Conservation (phyloP, 176 grass and related monocot species). For the Juncus effusus region DNA sequence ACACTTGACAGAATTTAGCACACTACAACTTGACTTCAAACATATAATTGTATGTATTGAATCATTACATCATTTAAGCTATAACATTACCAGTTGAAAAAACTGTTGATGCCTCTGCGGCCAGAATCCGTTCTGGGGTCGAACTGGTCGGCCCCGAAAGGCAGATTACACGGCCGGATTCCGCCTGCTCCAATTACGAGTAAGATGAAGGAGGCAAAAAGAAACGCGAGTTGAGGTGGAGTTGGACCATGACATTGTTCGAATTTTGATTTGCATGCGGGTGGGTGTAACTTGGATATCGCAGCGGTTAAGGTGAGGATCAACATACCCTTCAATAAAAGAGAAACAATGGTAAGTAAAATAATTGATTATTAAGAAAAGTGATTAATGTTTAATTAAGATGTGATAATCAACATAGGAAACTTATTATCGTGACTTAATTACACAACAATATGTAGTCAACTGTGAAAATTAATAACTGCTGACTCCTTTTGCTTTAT, state of each 20-base stretch:
- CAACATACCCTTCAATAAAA: slow-evolving; percentile 50
- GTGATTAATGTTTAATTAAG: too few species aligned
- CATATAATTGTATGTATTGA: too few species aligned
- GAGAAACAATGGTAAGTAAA: background rate
- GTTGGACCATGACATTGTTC: slow-evolving; percentile 7
- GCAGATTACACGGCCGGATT: slow-evolving; percentile 67
- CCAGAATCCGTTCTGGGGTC: slow-evolving; percentile 23
- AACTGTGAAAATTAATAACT: too few species aligned
- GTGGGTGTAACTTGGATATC: slow-evolving; percentile 33
- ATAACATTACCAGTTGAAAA: slow-evolving; percentile 64
- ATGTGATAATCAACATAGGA: too few species aligned
- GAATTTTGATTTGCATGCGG: background rate
- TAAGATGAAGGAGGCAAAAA: slow-evolving; percentile 41
- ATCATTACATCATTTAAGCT: too few species aligned
- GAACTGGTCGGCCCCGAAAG: slow-evolving; percentile 92
- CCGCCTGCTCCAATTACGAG: slow-evolving; percentile 56
- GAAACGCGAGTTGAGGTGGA: slow-evolving; percentile 32
- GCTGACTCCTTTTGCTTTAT: too few species aligned
- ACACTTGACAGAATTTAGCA: too few species aligned
- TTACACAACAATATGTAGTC: too few species aligned
- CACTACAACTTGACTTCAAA: too few species aligned
- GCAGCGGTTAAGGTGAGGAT: slow-evolving; percentile 70
- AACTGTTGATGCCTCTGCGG: slow-evolving; percentile 29
- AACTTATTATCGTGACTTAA: too few species aligned
- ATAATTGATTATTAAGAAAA: too few species aligned